These are phyloP conservation scores for Quercus cerris DNA, from an alignment of 306 rosid genomes.

Conservation along the genomic window DNA sequence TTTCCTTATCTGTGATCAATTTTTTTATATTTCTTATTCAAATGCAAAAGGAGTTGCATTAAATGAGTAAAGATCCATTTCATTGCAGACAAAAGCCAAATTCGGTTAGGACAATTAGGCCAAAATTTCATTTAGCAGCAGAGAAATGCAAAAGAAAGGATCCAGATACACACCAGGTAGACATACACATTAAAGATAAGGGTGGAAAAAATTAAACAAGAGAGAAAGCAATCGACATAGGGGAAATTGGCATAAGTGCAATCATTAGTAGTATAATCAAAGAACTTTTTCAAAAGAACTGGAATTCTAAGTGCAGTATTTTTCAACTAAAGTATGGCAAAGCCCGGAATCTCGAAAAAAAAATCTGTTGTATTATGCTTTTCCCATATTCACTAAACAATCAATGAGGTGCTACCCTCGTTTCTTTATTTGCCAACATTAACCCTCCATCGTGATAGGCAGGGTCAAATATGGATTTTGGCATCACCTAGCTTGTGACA, in stretches of 20 bases:
- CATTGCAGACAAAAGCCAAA: neutral
- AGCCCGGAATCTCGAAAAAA: neutral
- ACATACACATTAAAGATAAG: neutral
- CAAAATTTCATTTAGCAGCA: too few relatives aligned
- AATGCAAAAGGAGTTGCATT: neutral
- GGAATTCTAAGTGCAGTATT: neutral
- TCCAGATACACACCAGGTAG: neutral
- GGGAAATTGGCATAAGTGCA: neutral
- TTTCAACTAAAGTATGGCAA: neutral
- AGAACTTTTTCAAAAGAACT: neutral
- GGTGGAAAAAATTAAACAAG: constrained; percentile 1
- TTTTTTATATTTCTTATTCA: neutral
- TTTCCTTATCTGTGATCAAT: neutral
- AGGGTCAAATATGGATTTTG: neutral
- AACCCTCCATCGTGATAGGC: neutral
- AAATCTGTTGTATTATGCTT: neutral
- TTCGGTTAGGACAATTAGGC: too few relatives aligned
- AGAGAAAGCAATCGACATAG: constrained; percentile 9
- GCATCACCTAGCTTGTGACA: too few relatives aligned
- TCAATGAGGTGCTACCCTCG: neutral
- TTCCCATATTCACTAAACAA: neutral
- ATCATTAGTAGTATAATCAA: neutral
- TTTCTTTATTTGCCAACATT: neutral
- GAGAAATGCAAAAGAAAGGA: too few relatives aligned
- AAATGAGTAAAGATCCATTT: neutral